Evolutionary conservation across 768 basidiomycete genomes (phyloP), one percentile per base, ranked within the genome.

Genomic region (Rossbeevera mucosa): DNA sequence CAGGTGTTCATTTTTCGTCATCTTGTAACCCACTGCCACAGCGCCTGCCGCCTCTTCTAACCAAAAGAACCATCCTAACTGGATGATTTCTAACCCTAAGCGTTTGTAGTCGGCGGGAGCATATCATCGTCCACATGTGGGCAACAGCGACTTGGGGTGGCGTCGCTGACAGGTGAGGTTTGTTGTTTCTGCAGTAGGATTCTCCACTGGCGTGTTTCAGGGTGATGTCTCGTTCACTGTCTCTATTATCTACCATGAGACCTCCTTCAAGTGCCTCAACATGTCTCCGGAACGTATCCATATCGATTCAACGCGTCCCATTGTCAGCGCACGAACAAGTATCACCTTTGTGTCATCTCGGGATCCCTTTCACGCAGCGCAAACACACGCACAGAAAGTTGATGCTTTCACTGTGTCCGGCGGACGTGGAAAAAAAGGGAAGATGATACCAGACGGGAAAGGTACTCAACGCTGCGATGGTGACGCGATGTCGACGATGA

Each of bases 81-180:
- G 63, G 70, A 77, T 77, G 79, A 69, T 68, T 73, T 77, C 78
- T 82, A 83, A 83, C 81, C 81, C 80, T 82, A 83, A 76, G 73
- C 64, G 61, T 64, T 55, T 62, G 61, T 62, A 62, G 70, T 65
- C 59, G 57, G 51, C 50, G 52, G 70, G 69, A 68, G 54, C 60
- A 59, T 52, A 45, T 43, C 58, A 53, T 62, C 54, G 51, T 50
- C 59, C 60, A 60, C 61, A 58, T 54, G 57, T 58, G 55, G 60
- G 63, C 50, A 45, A 24, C 44, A 28, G 47, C 62, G 53, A 63
- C 56, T 57, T 43, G 52, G 60, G 52, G 60, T 45, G 59, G 47
- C 59, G 43, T 57, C 57, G 59, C 55, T 60, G 46, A 54, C 53
- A 51, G 52, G 50, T 47, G 36, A 58, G 50, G 55, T 48, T 49